Evolutionary conservation across 306 rosid species (phyloP).

Genomic region (Bauhinia variegata): DNA sequence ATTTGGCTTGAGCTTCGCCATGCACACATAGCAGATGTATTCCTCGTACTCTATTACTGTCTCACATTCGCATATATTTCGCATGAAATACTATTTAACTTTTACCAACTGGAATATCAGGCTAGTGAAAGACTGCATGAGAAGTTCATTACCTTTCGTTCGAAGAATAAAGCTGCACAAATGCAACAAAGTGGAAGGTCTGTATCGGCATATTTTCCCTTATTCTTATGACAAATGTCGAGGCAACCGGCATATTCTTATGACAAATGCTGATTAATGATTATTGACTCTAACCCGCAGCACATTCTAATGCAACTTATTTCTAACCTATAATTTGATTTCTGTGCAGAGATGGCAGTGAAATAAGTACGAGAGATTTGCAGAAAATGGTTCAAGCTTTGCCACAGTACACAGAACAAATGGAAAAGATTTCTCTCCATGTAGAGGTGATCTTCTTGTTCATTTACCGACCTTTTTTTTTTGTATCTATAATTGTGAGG

Average conservation of each 20-base stretch:
- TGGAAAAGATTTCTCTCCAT: constrained; percentile 91
- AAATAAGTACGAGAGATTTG: constrained; percentile 86
- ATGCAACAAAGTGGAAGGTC: constrained; percentile 85
- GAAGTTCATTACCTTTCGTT: constrained; percentile 69
- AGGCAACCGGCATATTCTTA: constrained; percentile 36
- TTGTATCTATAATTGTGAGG: neutral
- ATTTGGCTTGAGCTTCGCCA: constrained; percentile 97
- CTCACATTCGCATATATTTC: constrained; percentile 16
- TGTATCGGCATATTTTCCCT: constrained; percentile 32
- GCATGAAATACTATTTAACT: constrained; percentile 32
- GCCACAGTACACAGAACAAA: constrained; percentile 93
- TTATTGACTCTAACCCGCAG: neutral
- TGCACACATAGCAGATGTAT: constrained; percentile 93
- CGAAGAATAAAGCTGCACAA: constrained; percentile 96
- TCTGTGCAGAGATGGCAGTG: constrained; percentile 73
- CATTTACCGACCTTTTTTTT: constrained; percentile 1
- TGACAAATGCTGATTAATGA: constrained; percentile 9
- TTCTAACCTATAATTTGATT: constrained; percentile 35
- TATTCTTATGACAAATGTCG: constrained; percentile 32
- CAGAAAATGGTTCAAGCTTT: constrained; percentile 98
- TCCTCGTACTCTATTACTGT: constrained; percentile 24
- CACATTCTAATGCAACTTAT: neutral
- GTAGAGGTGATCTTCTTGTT: constrained; percentile 71
- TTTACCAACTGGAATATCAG: constrained; percentile 53
- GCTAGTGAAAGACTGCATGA: constrained; percentile 91